These are phyloP conservation scores for Fusarium kyushuense DNA, from an alignment of 2,329 filamentous ascomycete genomes.

Conservation along the genomic window DNA sequence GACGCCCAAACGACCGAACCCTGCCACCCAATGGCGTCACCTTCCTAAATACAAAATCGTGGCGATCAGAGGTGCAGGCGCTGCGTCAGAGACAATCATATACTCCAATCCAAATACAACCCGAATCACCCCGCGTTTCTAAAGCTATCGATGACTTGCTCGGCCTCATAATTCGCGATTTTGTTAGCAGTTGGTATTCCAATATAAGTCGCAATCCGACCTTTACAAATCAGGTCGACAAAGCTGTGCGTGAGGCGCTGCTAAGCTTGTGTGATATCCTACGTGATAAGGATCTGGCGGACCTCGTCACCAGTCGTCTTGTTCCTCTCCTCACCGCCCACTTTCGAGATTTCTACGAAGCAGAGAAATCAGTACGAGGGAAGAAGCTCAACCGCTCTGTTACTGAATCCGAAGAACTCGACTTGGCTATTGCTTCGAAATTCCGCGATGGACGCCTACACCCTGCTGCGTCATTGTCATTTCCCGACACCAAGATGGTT, in stretches of 20 bases:
- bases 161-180: conserved; percentile 81
- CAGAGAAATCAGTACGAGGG: conserved; percentile 87
- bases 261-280: conserved; percentile 78
- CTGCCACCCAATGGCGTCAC: conserved; percentile 61
- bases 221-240: conserved; percentile 90
- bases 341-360: conserved; percentile 89
- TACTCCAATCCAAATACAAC: conserved; percentile 76
- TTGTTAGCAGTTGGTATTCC: conserved; percentile 88
- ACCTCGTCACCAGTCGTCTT: conserved; percentile 82
- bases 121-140: conserved; percentile 81
- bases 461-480: conserved; percentile 83
- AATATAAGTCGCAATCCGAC: conserved; percentile 83
- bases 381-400: conserved; percentile 88
- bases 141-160: conserved; percentile 84
- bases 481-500: conserved; percentile 83
- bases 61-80: conserved; percentile 76
- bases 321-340: conserved; percentile 91
- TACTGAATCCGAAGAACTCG: conserved; percentile 95
- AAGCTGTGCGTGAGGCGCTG: conserved; percentile 78
- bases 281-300: conserved; percentile 82
- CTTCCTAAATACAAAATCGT: conserved; percentile 73
- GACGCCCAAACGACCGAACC: conserved; percentile 58
- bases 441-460: conserved; percentile 91
- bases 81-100: conserved; percentile 76
- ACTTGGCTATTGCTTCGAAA: conserved; percentile 94